Base-by-base conservation (phyloP, 2,329 filamentous ascomycete genomes). In the Sclerotiophoma versabilis region DNA sequence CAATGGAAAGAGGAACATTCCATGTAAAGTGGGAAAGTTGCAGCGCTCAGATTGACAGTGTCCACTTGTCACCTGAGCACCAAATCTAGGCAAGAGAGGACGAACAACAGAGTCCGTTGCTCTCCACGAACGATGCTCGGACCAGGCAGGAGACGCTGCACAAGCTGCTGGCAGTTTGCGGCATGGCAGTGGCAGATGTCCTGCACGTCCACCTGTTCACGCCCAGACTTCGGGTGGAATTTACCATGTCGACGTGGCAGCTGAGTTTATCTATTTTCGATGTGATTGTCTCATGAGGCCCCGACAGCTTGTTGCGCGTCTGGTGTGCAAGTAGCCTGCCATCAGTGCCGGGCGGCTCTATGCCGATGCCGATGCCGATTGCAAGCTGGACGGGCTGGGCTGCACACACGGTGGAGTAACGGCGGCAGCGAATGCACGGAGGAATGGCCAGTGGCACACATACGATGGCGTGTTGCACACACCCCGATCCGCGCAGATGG, bases 171-270 rank as follows among this genome's bases (percentile, higher is more conserved):
- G 25, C 36, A 36, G 34, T 22, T 17, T 10, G 29, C n/a, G 25
- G n/a, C 5, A 39, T 19, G 20, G 22, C 36, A 33, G 33, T n/a
- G 20, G 34, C 26, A 39, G n/a, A 27, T 29, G 19, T 34, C 12
- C 41, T 41, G 33, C 48, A 39, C 22, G 25, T 44, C 19, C 39
- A 33, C 25, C 39, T 37, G 48, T 32, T 44, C 26, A 32, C 27
- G 23, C 12, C 12, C 29, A 45, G 27, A n/a, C 32, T 25, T n/a
- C 14, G 33, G 27, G 17, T 19, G 30, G 29, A 14, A 25, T 29
- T 17, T 41, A 14, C 39, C 23, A 11, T 9, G 42, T 23, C 34
- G 49, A 52, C 49, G 41, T 52, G 49, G 49, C 49, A 52, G 12
- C 29, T 41, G 27, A 20, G 8, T 33, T 46, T 36, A 46, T 52